Evolutionary conservation across 2,329 filamentous ascomycete genomes (phyloP).

Genomic region (Fusarium circinatum): DNA sequence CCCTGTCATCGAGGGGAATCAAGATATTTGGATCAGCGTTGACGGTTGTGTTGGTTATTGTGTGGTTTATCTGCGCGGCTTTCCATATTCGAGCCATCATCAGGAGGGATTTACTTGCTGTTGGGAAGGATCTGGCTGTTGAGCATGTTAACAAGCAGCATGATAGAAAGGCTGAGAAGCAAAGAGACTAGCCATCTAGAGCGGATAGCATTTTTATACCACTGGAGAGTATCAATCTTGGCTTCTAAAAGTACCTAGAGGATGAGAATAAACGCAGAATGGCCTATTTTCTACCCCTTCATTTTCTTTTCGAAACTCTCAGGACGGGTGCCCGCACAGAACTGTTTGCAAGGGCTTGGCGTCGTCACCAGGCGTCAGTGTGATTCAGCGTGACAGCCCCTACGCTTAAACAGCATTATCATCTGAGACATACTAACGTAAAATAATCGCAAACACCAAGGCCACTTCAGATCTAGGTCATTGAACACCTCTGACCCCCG

Average conservation of each 20-base stretch:
- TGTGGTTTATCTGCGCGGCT: slow-evolving; percentile 10
- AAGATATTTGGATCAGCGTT: not conserved
- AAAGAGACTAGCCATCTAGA: not conserved
- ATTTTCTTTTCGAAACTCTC: not conserved
- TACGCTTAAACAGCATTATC: too few relatives aligned
- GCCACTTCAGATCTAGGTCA: accelerated
- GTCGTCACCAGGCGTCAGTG: not conserved
- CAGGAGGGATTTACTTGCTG: not conserved
- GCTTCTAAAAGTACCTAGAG: not conserved
- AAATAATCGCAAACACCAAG: accelerated
- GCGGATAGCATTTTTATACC: accelerated
- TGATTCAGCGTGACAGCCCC: too few relatives aligned
- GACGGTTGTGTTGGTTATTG: not conserved
- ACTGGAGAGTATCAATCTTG: accelerated
- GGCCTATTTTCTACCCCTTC: not conserved
- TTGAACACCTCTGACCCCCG: accelerated
- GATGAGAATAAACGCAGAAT: accelerated
- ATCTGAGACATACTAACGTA: too few relatives aligned
- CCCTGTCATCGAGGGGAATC: not conserved
- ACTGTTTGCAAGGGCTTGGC: not conserved
- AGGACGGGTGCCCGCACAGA: accelerated
- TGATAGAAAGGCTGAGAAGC: not conserved
- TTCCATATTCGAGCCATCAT: not conserved
- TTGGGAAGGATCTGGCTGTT: slow-evolving; percentile 18
- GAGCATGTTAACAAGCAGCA: slow-evolving; percentile 7